A percentile compares a stretch with the other conserved stretches of the same genome.
phyloP scores from a whole-genome alignment of 2,329 filamentous ascomycete species.

The Leptographium lundbergii region DNA sequence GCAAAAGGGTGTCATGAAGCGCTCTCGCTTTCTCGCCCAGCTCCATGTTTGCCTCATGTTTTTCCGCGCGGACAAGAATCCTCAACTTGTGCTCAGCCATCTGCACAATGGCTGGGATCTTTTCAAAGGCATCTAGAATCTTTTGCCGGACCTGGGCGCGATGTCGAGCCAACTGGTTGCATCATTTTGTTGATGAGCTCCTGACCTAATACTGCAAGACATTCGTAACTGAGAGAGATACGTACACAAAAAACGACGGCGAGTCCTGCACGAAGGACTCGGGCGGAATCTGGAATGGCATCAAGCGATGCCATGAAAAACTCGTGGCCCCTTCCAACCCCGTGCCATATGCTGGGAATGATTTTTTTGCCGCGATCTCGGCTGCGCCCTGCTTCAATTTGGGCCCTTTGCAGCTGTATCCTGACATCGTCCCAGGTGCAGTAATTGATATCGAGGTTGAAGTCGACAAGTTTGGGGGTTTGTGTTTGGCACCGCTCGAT shows the following conservation, averaged over 20 bases:
- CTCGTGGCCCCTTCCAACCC: neutral
- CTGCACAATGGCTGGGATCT: conserved; percentile 10
- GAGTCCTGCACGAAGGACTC: conserved; percentile 7
- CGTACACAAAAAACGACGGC: conserved; percentile 9
- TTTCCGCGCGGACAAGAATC: conserved; percentile 2
- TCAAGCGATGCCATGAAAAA: conserved; percentile 4
- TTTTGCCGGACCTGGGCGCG: conserved; percentile 8
- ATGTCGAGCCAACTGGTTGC: conserved; percentile 9
- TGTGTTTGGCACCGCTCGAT: neutral
- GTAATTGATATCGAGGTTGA: conserved; percentile 5
- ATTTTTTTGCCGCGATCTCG: neutral
- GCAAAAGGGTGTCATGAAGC: conserved; percentile 3
- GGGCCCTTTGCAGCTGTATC: too few relatives aligned
- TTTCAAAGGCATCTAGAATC: conserved; percentile 10
- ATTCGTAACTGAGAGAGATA: neutral
- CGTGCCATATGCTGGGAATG: neutral
- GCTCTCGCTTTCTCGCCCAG: conserved; percentile 1
- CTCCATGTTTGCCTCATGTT: neutral
- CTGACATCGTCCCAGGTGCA: conserved; percentile 11
- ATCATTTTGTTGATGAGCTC: neutral
- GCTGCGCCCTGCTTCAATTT: too few relatives aligned
- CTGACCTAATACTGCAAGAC: neutral
- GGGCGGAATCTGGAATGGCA: conserved; percentile 5
- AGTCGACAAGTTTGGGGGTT: conserved; percentile 4
- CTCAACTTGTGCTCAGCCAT: conserved; percentile 6